Conservation (phyloP, 2,329 filamentous ascomycete genomes). For the Chrysosporium queenslandicum region DNA sequence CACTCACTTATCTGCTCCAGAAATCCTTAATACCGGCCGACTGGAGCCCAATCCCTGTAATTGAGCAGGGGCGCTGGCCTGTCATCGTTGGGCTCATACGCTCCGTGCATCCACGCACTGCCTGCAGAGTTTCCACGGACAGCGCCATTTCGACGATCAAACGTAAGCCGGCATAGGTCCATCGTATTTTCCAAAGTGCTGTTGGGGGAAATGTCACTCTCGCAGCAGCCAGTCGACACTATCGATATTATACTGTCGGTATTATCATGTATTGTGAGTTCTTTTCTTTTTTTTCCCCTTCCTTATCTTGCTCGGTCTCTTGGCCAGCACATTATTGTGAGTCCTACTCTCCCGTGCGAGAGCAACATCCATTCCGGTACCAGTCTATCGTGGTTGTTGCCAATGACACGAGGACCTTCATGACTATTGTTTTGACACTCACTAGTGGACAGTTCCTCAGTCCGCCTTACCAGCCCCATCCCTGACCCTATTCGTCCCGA, state of each 20-base stretch:
- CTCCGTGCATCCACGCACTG: not conserved
- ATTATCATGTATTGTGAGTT: not conserved
- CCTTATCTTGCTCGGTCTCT: not conserved
- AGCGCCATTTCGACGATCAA: conserved; percentile 8
- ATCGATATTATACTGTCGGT: not conserved
- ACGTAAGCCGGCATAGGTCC: not conserved
- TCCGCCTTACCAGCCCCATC: conserved; percentile 8
- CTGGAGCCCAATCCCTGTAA: not conserved
- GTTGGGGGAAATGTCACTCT: not conserved
- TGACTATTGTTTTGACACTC: conserved; percentile 9
- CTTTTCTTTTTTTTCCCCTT: not conserved
- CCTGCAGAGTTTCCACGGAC: not conserved
- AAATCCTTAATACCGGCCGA: no score
- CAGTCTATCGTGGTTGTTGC: not conserved
- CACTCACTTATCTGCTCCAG: no score
- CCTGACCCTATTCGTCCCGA: conserved; percentile 1
- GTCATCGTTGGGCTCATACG: not conserved
- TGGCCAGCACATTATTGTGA: not conserved
- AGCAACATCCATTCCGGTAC: not conserved
- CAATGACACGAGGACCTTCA: not conserved
- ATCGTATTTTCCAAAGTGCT: no score
- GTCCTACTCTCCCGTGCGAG: not conserved
- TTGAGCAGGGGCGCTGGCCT: not conserved
- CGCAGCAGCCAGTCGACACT: not conserved
- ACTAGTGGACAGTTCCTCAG: not conserved